Conservation (phyloP, 2,329 filamentous ascomycete species). For the Sporothrix sp. region DNA sequence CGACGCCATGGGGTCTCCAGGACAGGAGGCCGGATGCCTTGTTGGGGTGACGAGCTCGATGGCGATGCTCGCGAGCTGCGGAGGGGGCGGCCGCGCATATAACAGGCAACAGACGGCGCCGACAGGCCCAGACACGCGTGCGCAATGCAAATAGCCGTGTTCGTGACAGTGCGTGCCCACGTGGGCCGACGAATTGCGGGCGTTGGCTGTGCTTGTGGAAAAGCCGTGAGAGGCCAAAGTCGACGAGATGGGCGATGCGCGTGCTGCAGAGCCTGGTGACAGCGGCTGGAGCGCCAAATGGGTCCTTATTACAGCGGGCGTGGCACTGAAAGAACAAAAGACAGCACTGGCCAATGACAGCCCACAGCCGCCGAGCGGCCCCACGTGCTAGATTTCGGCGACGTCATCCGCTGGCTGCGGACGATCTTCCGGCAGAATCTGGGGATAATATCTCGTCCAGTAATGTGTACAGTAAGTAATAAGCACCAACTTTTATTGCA, state of each 20-base stretch:
- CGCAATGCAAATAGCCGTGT: no score
- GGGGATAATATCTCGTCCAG: no score
- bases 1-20: constrained; percentile 22
- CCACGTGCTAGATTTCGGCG: constrained; percentile 11
- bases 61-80: background rate
- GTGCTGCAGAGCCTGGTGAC: background rate
- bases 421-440: background rate
- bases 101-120: background rate
- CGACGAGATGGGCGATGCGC: no score
- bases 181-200: background rate
- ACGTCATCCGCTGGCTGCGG: constrained; percentile 9
- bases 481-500: no score
- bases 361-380: background rate
- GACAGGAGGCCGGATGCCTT: background rate
- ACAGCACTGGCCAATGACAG: background rate
- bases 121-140: no score
- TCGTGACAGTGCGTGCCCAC: background rate
- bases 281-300: no score
- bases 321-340: constrained; percentile 3
- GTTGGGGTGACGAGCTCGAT: background rate
- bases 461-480: no score
- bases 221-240: background rate
- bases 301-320: no score
- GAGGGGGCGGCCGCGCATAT: no score
- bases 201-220: background rate